These are phyloP conservation scores for Pichia heedii DNA, from an alignment of 805 yeast genomes.

Conservation along the genomic window DNA sequence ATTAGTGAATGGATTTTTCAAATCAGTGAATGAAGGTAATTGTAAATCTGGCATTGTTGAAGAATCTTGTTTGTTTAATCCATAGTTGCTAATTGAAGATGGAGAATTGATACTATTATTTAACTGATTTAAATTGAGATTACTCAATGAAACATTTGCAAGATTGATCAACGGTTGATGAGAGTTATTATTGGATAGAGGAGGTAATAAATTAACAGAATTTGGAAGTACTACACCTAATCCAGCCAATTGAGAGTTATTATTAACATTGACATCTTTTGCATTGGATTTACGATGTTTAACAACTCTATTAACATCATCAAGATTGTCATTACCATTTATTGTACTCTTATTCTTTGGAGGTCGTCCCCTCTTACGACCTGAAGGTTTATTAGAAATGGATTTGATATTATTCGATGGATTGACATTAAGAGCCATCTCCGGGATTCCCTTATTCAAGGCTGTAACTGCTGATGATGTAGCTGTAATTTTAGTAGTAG, in stretches of 20 bases:
- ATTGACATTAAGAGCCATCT: background rate
- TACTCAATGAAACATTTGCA: slow-evolving; percentile 7
- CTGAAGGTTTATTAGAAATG: background rate
- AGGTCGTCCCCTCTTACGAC: slow-evolving; percentile 4
- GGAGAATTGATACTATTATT: background rate
- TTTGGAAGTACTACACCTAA: background rate
- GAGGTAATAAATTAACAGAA: background rate
- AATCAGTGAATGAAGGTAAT: slow-evolving; percentile 12
- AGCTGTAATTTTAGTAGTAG: background rate
- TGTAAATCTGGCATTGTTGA: slow-evolving; percentile 3
- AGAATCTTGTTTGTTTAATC: background rate
- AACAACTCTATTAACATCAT: background rate
- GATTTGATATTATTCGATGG: background rate
- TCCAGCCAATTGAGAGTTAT: background rate
- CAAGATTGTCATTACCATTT: too few species aligned
- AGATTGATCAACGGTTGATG: slow-evolving; percentile 4
- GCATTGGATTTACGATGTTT: background rate
- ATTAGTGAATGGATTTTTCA: slow-evolving; percentile 3
- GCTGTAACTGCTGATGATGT: background rate
- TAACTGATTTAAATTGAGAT: slow-evolving; percentile 2
- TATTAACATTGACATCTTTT: background rate
- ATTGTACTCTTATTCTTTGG: background rate
- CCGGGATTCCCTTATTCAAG: background rate
- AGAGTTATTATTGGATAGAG: background rate
- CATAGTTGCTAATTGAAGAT: background rate